These are phyloP conservation scores for Solanum lycopersicoides DNA, from an alignment of 257 asterid genomes.

Conservation along the genomic window DNA sequence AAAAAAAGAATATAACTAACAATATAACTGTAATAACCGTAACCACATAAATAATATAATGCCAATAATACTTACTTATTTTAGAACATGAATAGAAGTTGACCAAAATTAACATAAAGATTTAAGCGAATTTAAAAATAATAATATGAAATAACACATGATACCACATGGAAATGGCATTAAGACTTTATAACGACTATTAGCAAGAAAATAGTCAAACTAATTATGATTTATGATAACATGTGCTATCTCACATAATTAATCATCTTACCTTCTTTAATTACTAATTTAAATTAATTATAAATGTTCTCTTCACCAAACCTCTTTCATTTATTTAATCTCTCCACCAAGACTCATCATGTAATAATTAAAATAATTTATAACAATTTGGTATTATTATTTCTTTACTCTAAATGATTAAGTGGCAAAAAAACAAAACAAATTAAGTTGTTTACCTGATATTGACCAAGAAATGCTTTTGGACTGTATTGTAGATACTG, in stretches of 20 bases:
- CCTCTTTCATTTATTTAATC: slow-evolving; percentile 9
- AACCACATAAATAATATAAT: not conserved
- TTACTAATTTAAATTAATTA: not conserved
- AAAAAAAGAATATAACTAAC: not conserved
- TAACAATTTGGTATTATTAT: not conserved
- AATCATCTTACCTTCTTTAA: not conserved
- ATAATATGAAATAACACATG: slow-evolving; percentile 30
- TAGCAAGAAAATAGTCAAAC: slow-evolving; percentile 32
- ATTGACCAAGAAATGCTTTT: slow-evolving; percentile 36
- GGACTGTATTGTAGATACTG: slow-evolving; percentile 18
- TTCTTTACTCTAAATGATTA: not conserved
- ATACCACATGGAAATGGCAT: slow-evolving; percentile 61
- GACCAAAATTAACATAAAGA: slow-evolving; percentile 12
- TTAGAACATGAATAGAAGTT: slow-evolving; percentile 10
- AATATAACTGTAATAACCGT: not conserved
- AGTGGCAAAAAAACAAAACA: not conserved
- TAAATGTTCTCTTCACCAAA: slow-evolving; percentile 28
- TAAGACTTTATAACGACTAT: slow-evolving; percentile 11
- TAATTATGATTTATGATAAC: not conserved
- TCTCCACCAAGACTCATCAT: slow-evolving; percentile 4
- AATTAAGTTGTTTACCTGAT: slow-evolving; percentile 5
- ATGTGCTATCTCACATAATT: not conserved
- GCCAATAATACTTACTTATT: not conserved
- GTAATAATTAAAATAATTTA: slow-evolving; percentile 21
- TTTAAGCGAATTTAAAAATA: slow-evolving; percentile 1